A percentile compares a stretch with the other conserved stretches of the same genome.
Conservation (phyloP, 495 filamentous ascomycete genomes). For the Trichoderma asperelloides region DNA sequence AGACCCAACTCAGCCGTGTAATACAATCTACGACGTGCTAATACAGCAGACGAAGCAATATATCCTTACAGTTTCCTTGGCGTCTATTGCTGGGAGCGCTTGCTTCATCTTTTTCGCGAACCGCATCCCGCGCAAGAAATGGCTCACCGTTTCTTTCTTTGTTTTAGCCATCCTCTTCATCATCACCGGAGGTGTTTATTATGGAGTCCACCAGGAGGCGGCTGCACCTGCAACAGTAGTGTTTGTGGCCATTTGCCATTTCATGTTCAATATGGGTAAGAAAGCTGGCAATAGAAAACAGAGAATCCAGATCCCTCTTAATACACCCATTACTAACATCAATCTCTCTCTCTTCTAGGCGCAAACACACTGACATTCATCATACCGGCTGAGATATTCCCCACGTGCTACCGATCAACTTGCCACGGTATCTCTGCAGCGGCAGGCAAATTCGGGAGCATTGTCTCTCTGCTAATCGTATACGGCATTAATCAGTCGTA, state of each 20-base stretch:
- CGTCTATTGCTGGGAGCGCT: constrained; percentile 50
- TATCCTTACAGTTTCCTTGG: constrained; percentile 54
- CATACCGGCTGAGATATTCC: constrained; percentile 84
- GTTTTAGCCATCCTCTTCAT: constrained; percentile 66
- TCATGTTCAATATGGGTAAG: constrained; percentile 76
- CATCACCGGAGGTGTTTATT: constrained; percentile 65
- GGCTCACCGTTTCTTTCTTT: constrained; percentile 51
- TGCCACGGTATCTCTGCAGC: constrained; percentile 83
- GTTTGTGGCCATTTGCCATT: constrained; percentile 66
- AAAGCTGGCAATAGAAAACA: background rate
- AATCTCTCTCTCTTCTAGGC: constrained; percentile 20
- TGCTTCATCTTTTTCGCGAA: constrained; percentile 41
- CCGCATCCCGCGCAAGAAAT: constrained; percentile 48
- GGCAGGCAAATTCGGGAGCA: constrained; percentile 75
- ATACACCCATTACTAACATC: background rate
- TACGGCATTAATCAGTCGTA: constrained; percentile 36
- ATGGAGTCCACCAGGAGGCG: constrained; percentile 29
- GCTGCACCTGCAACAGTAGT: constrained; percentile 43
- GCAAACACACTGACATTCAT: constrained; percentile 90
- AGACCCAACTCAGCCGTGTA: constrained; percentile 26
- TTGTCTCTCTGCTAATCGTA: constrained; percentile 43
- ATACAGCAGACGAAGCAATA: constrained; percentile 60
- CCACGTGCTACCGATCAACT: constrained; percentile 75
- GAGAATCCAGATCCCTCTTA: no score
- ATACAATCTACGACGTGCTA: constrained; percentile 54